Conservation (phyloP, 164 flowering plant genomes). For the Annona cherimola region DNA sequence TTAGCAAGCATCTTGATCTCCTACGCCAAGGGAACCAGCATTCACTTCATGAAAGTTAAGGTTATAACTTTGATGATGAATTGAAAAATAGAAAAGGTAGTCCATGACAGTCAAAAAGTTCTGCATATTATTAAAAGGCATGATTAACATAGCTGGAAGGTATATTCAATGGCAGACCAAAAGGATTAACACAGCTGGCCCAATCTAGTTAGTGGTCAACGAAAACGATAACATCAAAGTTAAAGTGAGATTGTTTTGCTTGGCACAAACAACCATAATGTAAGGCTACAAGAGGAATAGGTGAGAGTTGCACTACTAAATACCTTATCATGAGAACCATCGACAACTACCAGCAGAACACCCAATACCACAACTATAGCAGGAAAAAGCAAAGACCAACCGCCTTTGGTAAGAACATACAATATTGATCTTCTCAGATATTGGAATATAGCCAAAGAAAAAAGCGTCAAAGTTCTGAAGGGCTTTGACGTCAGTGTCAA, state of each 20-base stretch:
- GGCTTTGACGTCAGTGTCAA: conserved; percentile 66
- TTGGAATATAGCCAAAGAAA: conserved; percentile 41
- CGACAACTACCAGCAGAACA: conserved; percentile 45
- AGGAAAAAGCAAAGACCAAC: conserved; percentile 53
- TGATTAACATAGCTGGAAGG: neutral
- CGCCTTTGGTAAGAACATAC: conserved; percentile 63
- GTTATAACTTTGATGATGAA: neutral
- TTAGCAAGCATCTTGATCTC: neutral
- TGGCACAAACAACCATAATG: neutral
- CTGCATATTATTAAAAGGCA: too few species aligned
- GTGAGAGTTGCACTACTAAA: neutral
- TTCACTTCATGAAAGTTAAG: neutral
- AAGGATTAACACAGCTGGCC: too few species aligned
- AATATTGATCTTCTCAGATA: conserved; percentile 41
- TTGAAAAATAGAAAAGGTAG: too few species aligned
- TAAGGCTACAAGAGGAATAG: neutral
- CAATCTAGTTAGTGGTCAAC: neutral
- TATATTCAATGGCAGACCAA: neutral
- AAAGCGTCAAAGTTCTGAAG: conserved; percentile 56
- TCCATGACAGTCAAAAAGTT: too few species aligned
- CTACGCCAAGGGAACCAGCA: neutral
- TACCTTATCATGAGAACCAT: conserved; percentile 90
- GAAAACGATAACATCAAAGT: neutral
- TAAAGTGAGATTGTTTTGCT: neutral
- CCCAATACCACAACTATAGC: conserved; percentile 25